Conservation (phyloP, 2,329 filamentous ascomycete genomes). For the Fusarium pseudoanthophilum region DNA sequence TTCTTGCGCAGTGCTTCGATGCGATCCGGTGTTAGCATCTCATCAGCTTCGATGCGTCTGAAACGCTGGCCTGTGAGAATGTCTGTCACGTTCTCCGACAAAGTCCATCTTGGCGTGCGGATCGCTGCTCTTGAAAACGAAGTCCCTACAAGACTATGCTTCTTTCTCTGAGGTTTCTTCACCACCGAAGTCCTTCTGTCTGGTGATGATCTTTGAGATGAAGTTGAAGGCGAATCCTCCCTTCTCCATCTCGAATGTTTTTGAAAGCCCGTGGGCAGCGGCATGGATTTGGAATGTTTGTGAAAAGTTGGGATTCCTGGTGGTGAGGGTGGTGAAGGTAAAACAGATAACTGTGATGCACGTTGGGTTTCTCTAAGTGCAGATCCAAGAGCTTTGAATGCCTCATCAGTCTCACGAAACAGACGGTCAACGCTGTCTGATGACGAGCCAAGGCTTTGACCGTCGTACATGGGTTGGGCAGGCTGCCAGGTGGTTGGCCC, state of each 20-base stretch:
- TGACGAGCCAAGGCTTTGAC: conserved; percentile 38
- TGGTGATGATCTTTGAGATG: conserved; percentile 28
- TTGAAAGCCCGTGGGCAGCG: conserved; percentile 32
- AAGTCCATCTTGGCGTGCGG: conserved; percentile 58
- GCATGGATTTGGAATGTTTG: conserved; percentile 42
- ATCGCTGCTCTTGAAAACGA: conserved; percentile 29
- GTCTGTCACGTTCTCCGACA: conserved; percentile 68
- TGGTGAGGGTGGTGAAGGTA: conserved; percentile 29
- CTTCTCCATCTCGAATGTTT: conserved; percentile 27
- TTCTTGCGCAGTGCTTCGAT: conserved; percentile 59
- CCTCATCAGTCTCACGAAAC: conserved; percentile 61
- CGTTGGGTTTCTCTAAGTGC: conserved; percentile 52
- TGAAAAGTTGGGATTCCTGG: conserved; percentile 22
- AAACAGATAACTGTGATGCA: conserved; percentile 28
- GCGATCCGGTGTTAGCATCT: conserved; percentile 66
- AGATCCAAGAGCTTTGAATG: conserved; percentile 58
- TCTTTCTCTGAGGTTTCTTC: conserved; percentile 57
- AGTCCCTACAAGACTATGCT: conserved; percentile 35
- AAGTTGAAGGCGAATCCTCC: conserved; percentile 18
- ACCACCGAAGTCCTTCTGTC: conserved; percentile 50
- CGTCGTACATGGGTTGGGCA: conserved; percentile 21
- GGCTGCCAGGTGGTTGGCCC: conserved; percentile 22
- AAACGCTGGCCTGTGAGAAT: conserved; percentile 66
- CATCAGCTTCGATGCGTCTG: conserved; percentile 65
- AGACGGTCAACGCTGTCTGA: conserved; percentile 57